phyloP scores from a whole-genome alignment of 345 rosid species.

The Sisymbrium altissimum region DNA sequence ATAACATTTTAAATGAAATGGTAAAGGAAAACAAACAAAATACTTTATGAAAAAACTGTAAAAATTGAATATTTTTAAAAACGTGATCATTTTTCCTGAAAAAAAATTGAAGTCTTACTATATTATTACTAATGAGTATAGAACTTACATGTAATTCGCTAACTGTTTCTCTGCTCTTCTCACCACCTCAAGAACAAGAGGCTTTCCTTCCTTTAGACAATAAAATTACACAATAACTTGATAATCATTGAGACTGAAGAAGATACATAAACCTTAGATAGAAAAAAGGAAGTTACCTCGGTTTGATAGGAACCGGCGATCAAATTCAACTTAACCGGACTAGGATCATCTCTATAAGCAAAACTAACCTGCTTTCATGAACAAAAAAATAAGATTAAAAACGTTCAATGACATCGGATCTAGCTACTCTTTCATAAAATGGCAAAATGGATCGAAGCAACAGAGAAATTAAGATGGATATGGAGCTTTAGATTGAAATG shows the following conservation, averaged over 20 bases:
- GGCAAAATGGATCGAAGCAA: no score
- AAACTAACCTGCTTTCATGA: conserved; percentile 53
- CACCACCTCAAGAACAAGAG: conserved; percentile 67
- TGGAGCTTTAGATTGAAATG: not conserved
- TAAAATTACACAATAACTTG: not conserved
- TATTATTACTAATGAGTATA: not conserved
- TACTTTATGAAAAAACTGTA: not conserved
- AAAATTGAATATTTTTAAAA: not conserved
- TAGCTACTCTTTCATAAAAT: not conserved
- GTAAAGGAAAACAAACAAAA: no score
- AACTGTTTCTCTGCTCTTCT: conserved; percentile 74
- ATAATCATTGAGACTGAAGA: not conserved
- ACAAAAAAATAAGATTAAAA: not conserved
- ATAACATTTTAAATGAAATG: not conserved
- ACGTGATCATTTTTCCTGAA: not conserved
- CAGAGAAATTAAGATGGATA: not conserved
- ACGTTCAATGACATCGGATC: not conserved
- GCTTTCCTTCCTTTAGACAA: conserved; percentile 71
- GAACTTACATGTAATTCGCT: conserved; percentile 60
- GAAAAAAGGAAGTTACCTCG: conserved; percentile 45
- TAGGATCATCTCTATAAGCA: conserved; percentile 74
- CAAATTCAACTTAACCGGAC: conserved; percentile 69
- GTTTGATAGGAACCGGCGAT: conserved; percentile 76
- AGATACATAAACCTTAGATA: not conserved
- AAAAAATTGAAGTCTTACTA: not conserved